Evolutionary conservation across 2,329 filamentous ascomycete genomes (phyloP).

Genomic region (Aspergillus sp.): DNA sequence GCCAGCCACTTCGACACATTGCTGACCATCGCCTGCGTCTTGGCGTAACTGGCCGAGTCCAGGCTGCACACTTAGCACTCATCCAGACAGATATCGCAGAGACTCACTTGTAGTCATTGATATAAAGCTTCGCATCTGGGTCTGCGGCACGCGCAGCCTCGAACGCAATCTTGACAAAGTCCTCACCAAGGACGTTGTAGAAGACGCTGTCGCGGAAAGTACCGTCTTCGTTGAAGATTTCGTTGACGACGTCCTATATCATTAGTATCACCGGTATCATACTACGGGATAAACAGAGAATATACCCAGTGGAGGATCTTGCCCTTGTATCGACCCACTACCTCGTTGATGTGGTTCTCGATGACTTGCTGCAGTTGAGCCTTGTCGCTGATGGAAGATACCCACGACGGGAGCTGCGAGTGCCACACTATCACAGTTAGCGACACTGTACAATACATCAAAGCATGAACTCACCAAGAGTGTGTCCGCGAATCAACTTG

Average conservation of each 20-base stretch:
- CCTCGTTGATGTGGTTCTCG: slow-evolving; percentile 41
- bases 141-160: slow-evolving; percentile 66
- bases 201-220: slow-evolving; percentile 62
- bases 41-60: slow-evolving; percentile 59
- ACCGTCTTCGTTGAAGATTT: slow-evolving; percentile 54
- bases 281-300: too few relatives aligned
- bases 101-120: slow-evolving; percentile 63
- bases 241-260: slow-evolving; percentile 34
- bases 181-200: slow-evolving; percentile 66
- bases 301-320: slow-evolving; percentile 38
- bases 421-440: slow-evolving; percentile 33
- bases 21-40: slow-evolving; percentile 56
- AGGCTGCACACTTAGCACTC: slow-evolving; percentile 50
- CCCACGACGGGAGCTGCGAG: slow-evolving; percentile 33
- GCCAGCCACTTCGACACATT: slow-evolving; percentile 65
- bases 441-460: neutral
- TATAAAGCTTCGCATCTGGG: slow-evolving; percentile 68
- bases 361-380: slow-evolving; percentile 54
- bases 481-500: slow-evolving; percentile 62
- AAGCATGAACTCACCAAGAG: slow-evolving; percentile 36
- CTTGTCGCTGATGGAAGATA: slow-evolving; percentile 53
- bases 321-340: slow-evolving; percentile 37
- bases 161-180: slow-evolving; percentile 70
- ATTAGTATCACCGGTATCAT: too few relatives aligned
- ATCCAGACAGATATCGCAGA: neutral